phyloP scores from a whole-genome alignment of 202 grass and related monocot genomes.

The Zizania palustris region DNA sequence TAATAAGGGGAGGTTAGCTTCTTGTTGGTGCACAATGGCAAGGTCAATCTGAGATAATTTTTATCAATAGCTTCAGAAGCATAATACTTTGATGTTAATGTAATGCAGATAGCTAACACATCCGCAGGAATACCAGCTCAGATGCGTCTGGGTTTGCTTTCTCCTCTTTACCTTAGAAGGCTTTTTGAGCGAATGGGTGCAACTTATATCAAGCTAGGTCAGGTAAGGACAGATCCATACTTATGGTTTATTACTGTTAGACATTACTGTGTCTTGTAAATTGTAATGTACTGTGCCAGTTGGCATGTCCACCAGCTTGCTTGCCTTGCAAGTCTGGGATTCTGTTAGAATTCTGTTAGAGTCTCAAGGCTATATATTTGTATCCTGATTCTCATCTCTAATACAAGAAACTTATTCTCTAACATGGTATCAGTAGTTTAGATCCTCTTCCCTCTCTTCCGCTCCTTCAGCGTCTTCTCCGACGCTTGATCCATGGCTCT shows the following conservation, averaged over 20 bases:
- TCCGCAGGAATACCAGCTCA: conserved; percentile 62
- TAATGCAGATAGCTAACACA: conserved; percentile 65
- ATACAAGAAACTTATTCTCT: too few relatives aligned
- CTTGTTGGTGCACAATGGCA: neutral
- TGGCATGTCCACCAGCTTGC: too few relatives aligned
- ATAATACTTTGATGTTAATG: conserved; percentile 32
- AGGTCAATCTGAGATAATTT: neutral
- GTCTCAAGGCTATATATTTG: too few relatives aligned
- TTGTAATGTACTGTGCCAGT: too few relatives aligned
- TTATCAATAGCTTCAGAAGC: neutral
- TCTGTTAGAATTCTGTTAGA: too few relatives aligned
- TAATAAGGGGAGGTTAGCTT: conserved; percentile 18
- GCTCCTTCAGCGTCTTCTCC: too few relatives aligned
- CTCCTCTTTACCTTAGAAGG: conserved; percentile 76
- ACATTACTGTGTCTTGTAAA: too few relatives aligned
- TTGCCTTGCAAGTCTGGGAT: too few relatives aligned
- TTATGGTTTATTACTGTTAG: neutral
- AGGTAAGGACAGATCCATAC: conserved; percentile 51
- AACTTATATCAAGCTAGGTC: conserved; percentile 97
- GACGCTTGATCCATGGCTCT: too few relatives aligned
- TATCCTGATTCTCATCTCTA: too few relatives aligned
- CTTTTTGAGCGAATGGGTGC: conserved; percentile 95
- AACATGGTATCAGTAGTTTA: too few relatives aligned
- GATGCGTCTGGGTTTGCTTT: conserved; percentile 81
- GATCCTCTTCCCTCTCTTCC: too few relatives aligned